Base-by-base conservation (phyloP, 352 stramenopile species). In the Globisporangium heterothallicum region DNA sequence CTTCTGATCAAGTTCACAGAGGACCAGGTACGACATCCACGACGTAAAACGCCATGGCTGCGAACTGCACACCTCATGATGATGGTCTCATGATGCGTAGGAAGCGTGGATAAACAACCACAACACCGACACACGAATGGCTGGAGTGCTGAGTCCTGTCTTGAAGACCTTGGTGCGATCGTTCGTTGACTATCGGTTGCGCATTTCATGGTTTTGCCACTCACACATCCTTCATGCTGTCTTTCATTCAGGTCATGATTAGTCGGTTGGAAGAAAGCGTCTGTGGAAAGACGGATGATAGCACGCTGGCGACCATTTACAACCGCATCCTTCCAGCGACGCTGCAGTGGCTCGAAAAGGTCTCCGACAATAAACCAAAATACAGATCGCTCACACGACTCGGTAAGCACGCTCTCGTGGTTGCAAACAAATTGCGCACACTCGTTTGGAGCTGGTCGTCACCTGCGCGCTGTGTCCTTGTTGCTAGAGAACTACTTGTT, bases 401-500 rank as follows among this genome's bases (percentile, higher is more conserved):
- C 9, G 75, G 75, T 86, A 68, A 16, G 62, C 51, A 30, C 24
- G 2, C 21, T n/a, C 35, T 16, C 49, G n/a, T 55, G 18, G 9
- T 8, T 47, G 36, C 26, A 10, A 35, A n/a, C n/a, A n/a, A n/a
- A n/a, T 36, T 26, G 16, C 50, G n/a, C 6, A 36, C 21, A 21
- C 8, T 38, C 5, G 22, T 12, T 50, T n/a, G n/a, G n/a, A n/a
- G n/a, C n/a, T n/a, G n/a, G n/a, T n/a, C n/a, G n/a, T n/a, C n/a
- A n/a, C n/a, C n/a, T n/a, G n/a, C n/a, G n/a, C n/a, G n/a, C n/a
- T n/a, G n/a, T n/a, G n/a, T n/a, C n/a, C n/a, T n/a, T n/a, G n/a
- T n/a, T n/a, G n/a, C n/a, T n/a, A 74, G 80, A 91, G 55, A 91
- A 91, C 53, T 88, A 79, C 26, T 44, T 79, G 40, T 91, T 75